Evolutionary conservation across 2,329 filamentous ascomycete species (phyloP).

Genomic region (Paramyrothecium sp.): DNA sequence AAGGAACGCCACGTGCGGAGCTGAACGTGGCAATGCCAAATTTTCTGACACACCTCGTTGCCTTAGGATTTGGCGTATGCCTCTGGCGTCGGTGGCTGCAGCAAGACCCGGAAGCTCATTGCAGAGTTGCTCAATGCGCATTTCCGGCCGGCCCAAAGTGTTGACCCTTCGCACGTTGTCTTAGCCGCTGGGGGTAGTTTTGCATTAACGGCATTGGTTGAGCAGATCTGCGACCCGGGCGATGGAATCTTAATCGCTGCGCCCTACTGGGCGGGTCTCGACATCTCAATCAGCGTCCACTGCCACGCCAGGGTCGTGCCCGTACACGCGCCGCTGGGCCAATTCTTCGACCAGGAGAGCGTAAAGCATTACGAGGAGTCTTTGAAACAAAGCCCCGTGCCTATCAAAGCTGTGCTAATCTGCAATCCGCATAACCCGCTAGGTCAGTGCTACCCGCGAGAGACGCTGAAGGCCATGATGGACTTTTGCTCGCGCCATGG

Average conservation of each 20-base stretch:
- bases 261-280: constrained; percentile 8
- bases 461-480: not conserved
- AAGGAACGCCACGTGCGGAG: no score
- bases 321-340: no score
- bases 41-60: no score
- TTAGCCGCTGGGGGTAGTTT: constrained; percentile 5
- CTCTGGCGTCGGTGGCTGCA: no score
- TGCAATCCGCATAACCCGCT: constrained; percentile 7
- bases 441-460: not conserved
- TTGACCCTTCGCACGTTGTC: not conserved
- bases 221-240: constrained; percentile 9
- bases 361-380: not conserved
- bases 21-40: no score
- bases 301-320: not conserved
- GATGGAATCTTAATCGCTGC: constrained; percentile 6
- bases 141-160: no score
- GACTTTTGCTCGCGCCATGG: constrained; percentile 1
- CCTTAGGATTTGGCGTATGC: no score
- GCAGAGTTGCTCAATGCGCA: no score
- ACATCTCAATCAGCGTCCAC: constrained; percentile 4
- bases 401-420: constrained; percentile 3
- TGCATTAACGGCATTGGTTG: constrained; percentile 4
- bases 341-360: no score
- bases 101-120: no score
- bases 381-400: not conserved